Evolutionary conservation across 208 protist species (phyloP), one percentile per base, ranked within the genome.

Genomic region (Vickermania ingenoplastis): DNA sequence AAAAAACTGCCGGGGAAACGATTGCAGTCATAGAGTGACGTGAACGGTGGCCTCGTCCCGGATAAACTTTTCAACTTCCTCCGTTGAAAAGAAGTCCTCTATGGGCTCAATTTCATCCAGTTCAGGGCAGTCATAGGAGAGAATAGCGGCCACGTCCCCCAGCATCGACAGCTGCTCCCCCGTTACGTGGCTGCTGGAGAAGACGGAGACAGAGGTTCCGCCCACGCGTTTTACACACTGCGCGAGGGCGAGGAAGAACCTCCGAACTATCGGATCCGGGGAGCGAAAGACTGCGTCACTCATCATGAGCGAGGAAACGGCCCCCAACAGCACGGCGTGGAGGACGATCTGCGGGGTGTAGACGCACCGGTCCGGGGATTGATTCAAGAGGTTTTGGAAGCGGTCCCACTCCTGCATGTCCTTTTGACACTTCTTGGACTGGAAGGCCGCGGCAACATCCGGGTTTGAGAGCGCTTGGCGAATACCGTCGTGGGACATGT

Each of bases 131-230:
- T 87, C 77, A 69, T 96, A 98, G 29, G 82, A 70, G 4, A 99
- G 60, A 53, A 98, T 90, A 5, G 96, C 94, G 0, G 97, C 97
- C 13, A 98, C 70, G 29, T 90, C 94, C 28, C 88, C 89, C 2
- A 99, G 66, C 60, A 96, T 78, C 3, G 67, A 69, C 25, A 98
- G 77, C 73, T 98, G 92, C 69, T 98, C 90, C 14, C 97, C 97
- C 0, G 94, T 95, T 22, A 97, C 83, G 69, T 99, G 97, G 22
- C 91, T 81, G 51, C 87, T 92, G 26, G 94, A 98, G 63, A 98
- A 98, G 22, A 99, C 75, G 54, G 70, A 73, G 17, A 98, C 94
- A 0, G 80, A 57, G 0, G 82, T 89, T 27, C 88, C 86, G 31
- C 78, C 78, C n/a, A n/a, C n/a, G 4, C 88, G 60, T 22, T 86